Evolutionary conservation across 805 yeast genomes (phyloP).

Genomic region (Myxozyma udenii): DNA sequence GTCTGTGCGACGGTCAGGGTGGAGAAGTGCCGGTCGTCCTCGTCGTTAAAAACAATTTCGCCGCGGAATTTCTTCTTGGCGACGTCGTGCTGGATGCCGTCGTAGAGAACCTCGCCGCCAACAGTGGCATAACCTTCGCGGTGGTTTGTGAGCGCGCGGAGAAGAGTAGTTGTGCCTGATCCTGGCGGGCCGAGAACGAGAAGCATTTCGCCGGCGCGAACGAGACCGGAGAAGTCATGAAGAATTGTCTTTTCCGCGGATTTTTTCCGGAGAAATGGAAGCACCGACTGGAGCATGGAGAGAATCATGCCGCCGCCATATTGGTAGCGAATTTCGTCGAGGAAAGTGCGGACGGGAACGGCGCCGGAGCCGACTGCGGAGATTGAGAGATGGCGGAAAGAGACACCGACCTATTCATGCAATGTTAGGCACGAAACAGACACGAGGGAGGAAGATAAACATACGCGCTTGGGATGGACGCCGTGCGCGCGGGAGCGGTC

Average conservation of each 20-base stretch:
- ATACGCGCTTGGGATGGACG: conserved; percentile 21
- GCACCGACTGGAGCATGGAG: conserved; percentile 2
- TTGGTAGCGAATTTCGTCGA: conserved; percentile 11
- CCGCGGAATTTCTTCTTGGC: conserved; percentile 63
- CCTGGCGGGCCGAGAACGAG: conserved; percentile 75
- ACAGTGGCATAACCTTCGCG: conserved; percentile 34
- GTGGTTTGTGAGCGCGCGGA: conserved; percentile 56
- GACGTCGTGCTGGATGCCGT: conserved; percentile 57
- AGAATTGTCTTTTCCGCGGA: conserved; percentile 31
- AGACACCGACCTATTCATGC: conserved; percentile 17
- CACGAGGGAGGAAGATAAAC: not conserved
- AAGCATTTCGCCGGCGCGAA: conserved; percentile 65
- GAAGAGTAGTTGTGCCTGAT: conserved; percentile 48
- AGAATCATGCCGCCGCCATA: conserved; percentile 13
- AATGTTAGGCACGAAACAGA: not conserved
- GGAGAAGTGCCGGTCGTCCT: conserved; percentile 65
- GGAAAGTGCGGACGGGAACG: conserved; percentile 12
- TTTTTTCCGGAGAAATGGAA: conserved; percentile 13
- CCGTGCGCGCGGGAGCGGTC: conserved; percentile 16
- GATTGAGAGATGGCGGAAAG: conserved; percentile 23
- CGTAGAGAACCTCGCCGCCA: conserved; percentile 59
- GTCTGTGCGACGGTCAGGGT: conserved; percentile 66
- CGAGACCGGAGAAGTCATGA: conserved; percentile 40
- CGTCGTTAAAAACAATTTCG: conserved; percentile 69
- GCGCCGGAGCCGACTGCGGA: conserved; percentile 23